Conservation (phyloP, 2,329 filamentous ascomycete species). For the Hypomyces perniciosus region DNA sequence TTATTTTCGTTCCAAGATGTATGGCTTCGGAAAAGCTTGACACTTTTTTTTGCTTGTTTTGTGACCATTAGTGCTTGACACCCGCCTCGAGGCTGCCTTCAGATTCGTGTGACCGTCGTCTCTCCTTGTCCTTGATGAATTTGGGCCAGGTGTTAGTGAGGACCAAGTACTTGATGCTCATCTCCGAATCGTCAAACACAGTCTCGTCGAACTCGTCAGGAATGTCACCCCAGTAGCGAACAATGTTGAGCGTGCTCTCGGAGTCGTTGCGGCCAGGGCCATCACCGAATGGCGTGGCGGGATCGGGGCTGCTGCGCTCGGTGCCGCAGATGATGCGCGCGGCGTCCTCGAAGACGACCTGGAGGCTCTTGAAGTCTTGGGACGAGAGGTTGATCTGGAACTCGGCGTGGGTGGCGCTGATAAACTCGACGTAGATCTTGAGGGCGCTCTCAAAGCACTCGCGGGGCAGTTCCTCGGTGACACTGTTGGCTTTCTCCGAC, state of each 20-base stretch:
- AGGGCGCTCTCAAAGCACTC: constrained; percentile 53
- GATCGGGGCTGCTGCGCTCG: constrained; percentile 30
- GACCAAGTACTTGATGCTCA: constrained; percentile 60
- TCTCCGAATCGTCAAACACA: constrained; percentile 56
- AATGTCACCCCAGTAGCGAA: constrained; percentile 39
- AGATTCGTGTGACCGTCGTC: constrained; percentile 28
- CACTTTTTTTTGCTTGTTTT: too few species aligned
- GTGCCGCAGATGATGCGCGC: constrained; percentile 41
- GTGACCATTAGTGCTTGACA: neutral
- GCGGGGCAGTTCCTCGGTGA: constrained; percentile 32
- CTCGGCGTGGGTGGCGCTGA: constrained; percentile 54
- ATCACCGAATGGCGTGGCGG: constrained; percentile 39
- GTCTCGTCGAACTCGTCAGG: constrained; percentile 43
- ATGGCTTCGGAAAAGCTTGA: too few species aligned
- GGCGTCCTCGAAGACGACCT: constrained; percentile 50
- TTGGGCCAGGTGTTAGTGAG: constrained; percentile 65
- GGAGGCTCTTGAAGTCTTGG: constrained; percentile 46
- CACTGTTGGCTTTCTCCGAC: constrained; percentile 17
- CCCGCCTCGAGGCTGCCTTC: constrained; percentile 13
- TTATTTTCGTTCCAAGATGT: too few species aligned
- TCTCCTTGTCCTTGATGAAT: constrained; percentile 39
- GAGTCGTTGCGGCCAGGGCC: constrained; percentile 15
- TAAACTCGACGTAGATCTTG: constrained; percentile 55
- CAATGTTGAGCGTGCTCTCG: constrained; percentile 19
- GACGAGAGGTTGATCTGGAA: constrained; percentile 63